Evolutionary conservation across 2,329 filamentous ascomycete species (phyloP), one percentile per base, ranked within the genome.

Genomic region (Fusarium tjaetaba): DNA sequence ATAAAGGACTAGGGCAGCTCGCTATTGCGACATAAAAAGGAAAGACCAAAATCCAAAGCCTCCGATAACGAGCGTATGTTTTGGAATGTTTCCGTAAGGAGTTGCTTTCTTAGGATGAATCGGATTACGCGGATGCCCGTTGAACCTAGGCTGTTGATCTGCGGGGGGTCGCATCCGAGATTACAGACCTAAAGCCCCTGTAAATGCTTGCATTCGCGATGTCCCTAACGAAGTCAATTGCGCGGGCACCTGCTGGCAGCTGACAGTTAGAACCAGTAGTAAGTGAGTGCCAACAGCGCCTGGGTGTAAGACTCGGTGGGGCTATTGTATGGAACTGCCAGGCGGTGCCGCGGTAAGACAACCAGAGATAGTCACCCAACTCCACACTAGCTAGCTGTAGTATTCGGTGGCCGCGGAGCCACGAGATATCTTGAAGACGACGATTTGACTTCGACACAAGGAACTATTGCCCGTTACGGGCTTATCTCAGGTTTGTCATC

Each of bases 81-180:
- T 43, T 57, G 42, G 55, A 56, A 32, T 55, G 42, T 43, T 36
- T 57, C 30, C 30, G 28, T 24, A 61, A n/a, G 51, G 30, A 60
- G 41, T 60, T 41, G 20, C 55, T 43, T 46, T 42, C 56, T 36
- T 30, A 46, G 48, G 49, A 65, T 65, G n/a, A 46, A 49, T 39
- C 68, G 72, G 72, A 45, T 59, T 66, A 63, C 61, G 72, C 72
- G 72, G 68, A 63, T 52, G 39, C 30, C 63, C 62, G 55, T 41
- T 41, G 34, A 61, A 41, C 49, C 45, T 43, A 58, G 51, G 32
- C 45, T 56, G 56, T 38, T 53, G 64, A 75, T 76, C 71, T 72
- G 69, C 64, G 72, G 66, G 70, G 74, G 74, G 60, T 61, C 49
- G 60, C 48, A 63, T 61, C 64, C 72, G 74, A 76, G 64, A 76